phyloP scores from a whole-genome alignment of 352 stramenopile genomes.

The Phytophthora aleatoria region DNA sequence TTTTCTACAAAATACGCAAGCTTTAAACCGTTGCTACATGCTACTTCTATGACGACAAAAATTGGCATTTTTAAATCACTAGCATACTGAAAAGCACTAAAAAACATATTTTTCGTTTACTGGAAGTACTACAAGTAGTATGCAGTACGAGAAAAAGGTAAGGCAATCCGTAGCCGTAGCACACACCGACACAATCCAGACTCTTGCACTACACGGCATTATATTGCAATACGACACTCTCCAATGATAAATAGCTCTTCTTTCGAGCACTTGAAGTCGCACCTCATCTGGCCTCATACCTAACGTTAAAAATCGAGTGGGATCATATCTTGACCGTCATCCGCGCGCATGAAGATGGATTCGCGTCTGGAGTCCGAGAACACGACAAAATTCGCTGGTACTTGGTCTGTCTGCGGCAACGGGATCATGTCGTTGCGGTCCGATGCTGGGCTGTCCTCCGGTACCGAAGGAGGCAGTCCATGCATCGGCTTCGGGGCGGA shows the following conservation, averaged over 20 bases:
- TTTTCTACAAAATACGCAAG: too few relatives aligned
- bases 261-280: slow-evolving; percentile 37
- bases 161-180: too few relatives aligned
- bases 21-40: too few relatives aligned
- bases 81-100: too few relatives aligned
- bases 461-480: slow-evolving; percentile 26
- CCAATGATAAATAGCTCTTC: slow-evolving; percentile 46
- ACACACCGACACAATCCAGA: not conserved
- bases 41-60: too few relatives aligned
- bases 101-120: too few relatives aligned
- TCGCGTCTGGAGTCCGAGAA: slow-evolving; percentile 43
- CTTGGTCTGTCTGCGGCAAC: slow-evolving; percentile 21
- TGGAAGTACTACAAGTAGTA: too few relatives aligned
- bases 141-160: too few relatives aligned
- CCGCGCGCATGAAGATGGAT: slow-evolving; percentile 40
- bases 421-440: slow-evolving; percentile 43
- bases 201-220: slow-evolving; percentile 11
- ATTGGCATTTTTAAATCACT: too few relatives aligned
- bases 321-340: slow-evolving; percentile 48
- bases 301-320: slow-evolving; percentile 37
- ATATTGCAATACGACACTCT: slow-evolving; percentile 31
- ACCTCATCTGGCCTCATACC: not conserved
- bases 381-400: slow-evolving; percentile 31
- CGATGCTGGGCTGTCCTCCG: slow-evolving; percentile 14
- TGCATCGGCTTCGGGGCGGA: slow-evolving; percentile 24